Evolutionary conservation across 2,329 filamentous ascomycete genomes (phyloP).

Genomic region (Purpureocillium takamizusanense): DNA sequence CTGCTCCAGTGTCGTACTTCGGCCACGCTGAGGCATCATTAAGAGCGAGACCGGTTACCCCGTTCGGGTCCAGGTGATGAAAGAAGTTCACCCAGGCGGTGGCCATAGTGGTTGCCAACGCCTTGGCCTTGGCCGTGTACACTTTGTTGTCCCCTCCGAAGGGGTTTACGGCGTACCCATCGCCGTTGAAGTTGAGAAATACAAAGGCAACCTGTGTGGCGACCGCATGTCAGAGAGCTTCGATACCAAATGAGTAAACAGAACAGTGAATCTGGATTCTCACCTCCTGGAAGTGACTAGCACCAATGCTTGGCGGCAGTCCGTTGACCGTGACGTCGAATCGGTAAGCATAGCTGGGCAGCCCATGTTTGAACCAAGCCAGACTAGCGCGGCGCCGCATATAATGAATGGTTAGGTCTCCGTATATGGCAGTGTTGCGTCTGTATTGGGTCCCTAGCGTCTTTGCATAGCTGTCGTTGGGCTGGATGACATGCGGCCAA

Average conservation of each 20-base stretch:
- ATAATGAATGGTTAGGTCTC: constrained; percentile 17
- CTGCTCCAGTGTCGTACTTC: constrained; percentile 9
- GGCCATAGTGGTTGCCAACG: constrained; percentile 17
- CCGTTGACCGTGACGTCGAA: constrained; percentile 22
- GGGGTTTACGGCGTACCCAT: constrained; percentile 20
- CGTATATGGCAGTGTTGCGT: constrained; percentile 18
- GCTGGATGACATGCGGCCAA: constrained; percentile 20
- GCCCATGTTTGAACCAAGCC: constrained; percentile 15
- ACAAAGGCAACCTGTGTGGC: constrained; percentile 26
- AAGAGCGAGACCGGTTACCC: constrained; percentile 3
- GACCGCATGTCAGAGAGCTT: background rate
- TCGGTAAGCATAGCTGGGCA: constrained; percentile 20
- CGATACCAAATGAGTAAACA: background rate
- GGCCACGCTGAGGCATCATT: constrained; percentile 15
- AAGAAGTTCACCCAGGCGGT: constrained; percentile 23
- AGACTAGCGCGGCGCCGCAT: constrained; percentile 16
- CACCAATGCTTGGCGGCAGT: constrained; percentile 9
- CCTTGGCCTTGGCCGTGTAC: constrained; percentile 14
- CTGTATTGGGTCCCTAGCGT: constrained; percentile 18
- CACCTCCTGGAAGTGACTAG: constrained; percentile 29
- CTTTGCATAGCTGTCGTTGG: constrained; percentile 14
- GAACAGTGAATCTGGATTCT: background rate
- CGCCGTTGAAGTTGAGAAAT: constrained; percentile 26
- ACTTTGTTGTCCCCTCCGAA: constrained; percentile 15
- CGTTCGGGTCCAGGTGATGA: constrained; percentile 16